Percentiles rank a stretch among this genome's conserved stretches.
These are phyloP conservation scores for Penicillium polonicum DNA, from an alignment of 2,329 filamentous ascomycete genomes.

Conservation along the genomic window DNA sequence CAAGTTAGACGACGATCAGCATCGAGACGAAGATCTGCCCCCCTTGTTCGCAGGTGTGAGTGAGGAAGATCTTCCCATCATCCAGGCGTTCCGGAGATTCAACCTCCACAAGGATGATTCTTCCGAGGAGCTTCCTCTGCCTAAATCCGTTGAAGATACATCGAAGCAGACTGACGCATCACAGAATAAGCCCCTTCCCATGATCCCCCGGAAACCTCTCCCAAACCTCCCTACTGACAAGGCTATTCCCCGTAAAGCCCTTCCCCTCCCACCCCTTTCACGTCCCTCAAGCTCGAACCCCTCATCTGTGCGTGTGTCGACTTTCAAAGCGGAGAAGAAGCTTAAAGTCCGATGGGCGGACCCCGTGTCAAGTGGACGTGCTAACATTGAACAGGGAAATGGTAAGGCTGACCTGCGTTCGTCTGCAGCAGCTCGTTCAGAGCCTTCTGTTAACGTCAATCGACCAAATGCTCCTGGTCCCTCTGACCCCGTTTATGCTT, in stretches of 20 bases:
- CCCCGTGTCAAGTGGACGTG: neutral
- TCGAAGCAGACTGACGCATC: neutral
- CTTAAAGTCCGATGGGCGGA: neutral
- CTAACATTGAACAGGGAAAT: neutral
- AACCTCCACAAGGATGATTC: neutral
- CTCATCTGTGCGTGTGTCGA: neutral
- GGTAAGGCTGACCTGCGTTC: neutral
- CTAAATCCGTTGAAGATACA: too few relatives aligned
- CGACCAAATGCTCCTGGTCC: neutral
- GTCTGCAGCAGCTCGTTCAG: neutral
- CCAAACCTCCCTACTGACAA: neutral
- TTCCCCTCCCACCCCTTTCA: neutral
- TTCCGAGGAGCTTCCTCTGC: neutral
- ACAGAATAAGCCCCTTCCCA: neutral
- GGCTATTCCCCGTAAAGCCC: neutral
- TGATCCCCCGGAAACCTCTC: neutral
- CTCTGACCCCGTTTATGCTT: neutral
- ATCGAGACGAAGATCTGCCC: neutral
- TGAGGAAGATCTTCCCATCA: neutral
- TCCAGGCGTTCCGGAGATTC: constrained; percentile 1
- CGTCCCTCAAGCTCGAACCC: neutral
- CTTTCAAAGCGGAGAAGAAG: neutral
- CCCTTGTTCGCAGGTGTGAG: neutral
- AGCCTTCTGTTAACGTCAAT: neutral
- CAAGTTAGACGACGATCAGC: neutral